Conservation (phyloP, 2,329 filamentous ascomycete genomes). For the Aspergillus sp. region DNA sequence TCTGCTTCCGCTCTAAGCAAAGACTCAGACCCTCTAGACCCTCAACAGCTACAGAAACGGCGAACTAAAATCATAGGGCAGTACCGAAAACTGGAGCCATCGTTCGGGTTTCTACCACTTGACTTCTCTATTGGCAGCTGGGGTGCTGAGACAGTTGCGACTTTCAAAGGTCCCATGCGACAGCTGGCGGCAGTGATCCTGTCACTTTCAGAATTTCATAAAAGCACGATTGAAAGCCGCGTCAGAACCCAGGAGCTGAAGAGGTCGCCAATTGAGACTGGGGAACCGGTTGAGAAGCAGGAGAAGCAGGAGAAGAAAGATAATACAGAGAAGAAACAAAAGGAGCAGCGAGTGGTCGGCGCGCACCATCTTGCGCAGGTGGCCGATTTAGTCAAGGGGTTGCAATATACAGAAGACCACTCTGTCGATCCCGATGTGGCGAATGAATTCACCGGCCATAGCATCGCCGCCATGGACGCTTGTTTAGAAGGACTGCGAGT, state of each 20-base stretch:
- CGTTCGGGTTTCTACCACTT: constrained; percentile 46
- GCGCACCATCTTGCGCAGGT: background rate
- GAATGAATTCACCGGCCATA: constrained; percentile 31
- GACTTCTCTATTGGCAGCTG: constrained; percentile 50
- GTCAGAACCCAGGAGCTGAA: constrained; percentile 2
- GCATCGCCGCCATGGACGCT: constrained; percentile 23
- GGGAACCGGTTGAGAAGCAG: background rate
- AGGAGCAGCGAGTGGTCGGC: background rate
- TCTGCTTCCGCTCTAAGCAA: constrained; percentile 24
- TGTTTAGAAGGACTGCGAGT: constrained; percentile 22
- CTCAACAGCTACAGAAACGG: constrained; percentile 29
- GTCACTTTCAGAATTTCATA: constrained; percentile 47
- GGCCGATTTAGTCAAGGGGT: background rate
- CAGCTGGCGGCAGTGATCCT: constrained; percentile 36
- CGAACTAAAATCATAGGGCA: constrained; percentile 34
- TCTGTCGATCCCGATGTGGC: constrained; percentile 33
- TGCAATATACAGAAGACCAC: constrained; percentile 30
- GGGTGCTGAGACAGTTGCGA: constrained; percentile 45
- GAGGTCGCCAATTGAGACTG: background rate
- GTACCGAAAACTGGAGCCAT: constrained; percentile 42
- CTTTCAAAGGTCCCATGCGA: constrained; percentile 38
- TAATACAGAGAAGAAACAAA: background rate
- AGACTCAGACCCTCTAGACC: constrained; percentile 16
- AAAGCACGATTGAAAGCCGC: constrained; percentile 25
- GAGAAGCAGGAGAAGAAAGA: background rate